Base-by-base conservation (phyloP, 2,329 filamentous ascomycete genomes). In the Xylaria sp. region DNA sequence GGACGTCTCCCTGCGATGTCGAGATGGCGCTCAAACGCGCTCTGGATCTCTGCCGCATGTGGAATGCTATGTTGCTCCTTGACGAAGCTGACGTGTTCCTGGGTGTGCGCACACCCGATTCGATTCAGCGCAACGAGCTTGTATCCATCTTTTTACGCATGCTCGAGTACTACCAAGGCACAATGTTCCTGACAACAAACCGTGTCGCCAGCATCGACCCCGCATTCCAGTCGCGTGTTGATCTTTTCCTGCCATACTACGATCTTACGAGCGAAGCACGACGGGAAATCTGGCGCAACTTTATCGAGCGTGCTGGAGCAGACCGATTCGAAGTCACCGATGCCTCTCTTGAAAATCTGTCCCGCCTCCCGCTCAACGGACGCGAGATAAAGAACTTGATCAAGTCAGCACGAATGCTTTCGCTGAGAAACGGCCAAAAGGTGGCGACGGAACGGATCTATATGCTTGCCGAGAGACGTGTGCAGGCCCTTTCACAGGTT, bases 381-480 rank as follows among this genome's bases (percentile, higher is more conserved):
- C 77, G 84, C 25, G 83, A 86, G 79, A 86, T 86, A 67, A 86
- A 86, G 78, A 86, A 85, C 57, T 71, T 82, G n/a, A 75, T 83
- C 73, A 83, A 84, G 76, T 79, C 78, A 7, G 78, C 79, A 0
- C 78, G 80, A 67, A 59, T 83, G 7, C 78, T 83, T 12, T 74
- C 72, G 0, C 46, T 79, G 28, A 79, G 78, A 72, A 73, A 67
- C 28, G 74, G 75, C 1, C 73, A 74, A 3, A 76, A 75, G 64
- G 72, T 80, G 0, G 71, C 75, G 3, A 75, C 73, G 41, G 76
- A 79, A 3, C 74, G 72, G 6, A 62, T 82, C 9, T 68, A 77
- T 36, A 75, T 78, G 74, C 69, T 82, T 58, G 79, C 78, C 6
- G 71, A 78, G 56, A 81, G 79, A 48, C 75, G 80, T 4, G 67